Percentiles rank a stretch among this genome's conserved stretches.
Evolutionary conservation across 106 monocot genomes (phyloP).

Genomic region (Dendrobium nobile): DNA sequence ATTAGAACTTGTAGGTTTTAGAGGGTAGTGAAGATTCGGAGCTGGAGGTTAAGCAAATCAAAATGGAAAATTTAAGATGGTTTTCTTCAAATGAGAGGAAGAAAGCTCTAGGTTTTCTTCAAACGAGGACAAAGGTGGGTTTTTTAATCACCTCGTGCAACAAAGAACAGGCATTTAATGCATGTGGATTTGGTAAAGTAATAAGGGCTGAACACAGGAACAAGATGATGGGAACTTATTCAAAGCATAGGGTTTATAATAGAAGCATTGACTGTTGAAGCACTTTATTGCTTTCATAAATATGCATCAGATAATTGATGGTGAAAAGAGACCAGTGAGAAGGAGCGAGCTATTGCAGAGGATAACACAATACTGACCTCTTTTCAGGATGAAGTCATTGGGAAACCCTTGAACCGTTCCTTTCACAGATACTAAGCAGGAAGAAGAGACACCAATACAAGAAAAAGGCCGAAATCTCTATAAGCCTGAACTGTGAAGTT

Average conservation of each 20-base stretch:
- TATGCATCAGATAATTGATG: neutral
- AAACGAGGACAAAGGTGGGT: neutral
- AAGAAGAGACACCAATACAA: no score
- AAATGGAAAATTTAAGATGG: neutral
- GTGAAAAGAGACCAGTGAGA: neutral
- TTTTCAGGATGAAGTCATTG: no score
- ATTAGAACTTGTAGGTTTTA: neutral
- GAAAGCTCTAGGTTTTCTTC: neutral
- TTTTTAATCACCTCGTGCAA: neutral
- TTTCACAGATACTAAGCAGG: no score
- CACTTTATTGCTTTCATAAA: slow-evolving; percentile 1
- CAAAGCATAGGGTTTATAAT: neutral
- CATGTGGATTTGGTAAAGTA: no score
- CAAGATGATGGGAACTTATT: neutral
- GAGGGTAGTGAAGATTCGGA: neutral
- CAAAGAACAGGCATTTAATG: neutral
- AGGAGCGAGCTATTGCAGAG: neutral
- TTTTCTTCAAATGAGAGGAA: neutral
- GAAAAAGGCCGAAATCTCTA: no score
- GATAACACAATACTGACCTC: no score
- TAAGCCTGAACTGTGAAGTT: no score
- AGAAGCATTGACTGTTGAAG: neutral
- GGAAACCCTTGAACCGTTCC: no score
- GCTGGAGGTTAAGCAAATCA: neutral
- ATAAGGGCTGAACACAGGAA: neutral